Conservation (phyloP, 176 grass and related monocot species). For the Zea luxurians region DNA sequence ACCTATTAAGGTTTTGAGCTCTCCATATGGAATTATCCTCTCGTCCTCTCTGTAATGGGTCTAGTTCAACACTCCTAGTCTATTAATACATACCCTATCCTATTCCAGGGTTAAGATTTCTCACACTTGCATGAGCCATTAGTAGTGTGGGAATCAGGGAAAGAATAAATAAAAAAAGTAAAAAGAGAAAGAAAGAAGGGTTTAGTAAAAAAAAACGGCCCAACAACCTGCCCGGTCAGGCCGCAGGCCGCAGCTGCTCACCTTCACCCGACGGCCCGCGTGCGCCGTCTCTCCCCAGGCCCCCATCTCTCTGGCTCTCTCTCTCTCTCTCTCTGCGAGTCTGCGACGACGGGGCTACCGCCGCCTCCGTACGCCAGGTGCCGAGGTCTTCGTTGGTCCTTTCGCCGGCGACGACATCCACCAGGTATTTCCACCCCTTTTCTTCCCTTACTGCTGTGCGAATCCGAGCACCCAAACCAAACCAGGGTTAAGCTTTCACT, state of each 20-base stretch:
- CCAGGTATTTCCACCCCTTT: not conserved
- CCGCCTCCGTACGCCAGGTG: not conserved
- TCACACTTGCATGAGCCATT: too few species aligned
- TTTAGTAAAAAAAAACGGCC: not conserved
- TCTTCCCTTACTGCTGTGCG: not conserved
- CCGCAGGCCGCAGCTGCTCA: not conserved
- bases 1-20: too few species aligned
- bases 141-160: not conserved
- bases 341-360: not conserved
- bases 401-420: not conserved
- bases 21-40: too few species aligned
- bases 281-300: not conserved
- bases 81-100: too few species aligned
- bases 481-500: not conserved
- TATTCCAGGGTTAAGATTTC: too few species aligned
- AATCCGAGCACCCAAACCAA: not conserved
- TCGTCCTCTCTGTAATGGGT: too few species aligned
- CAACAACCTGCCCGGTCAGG: not conserved
- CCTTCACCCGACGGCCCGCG: not conserved
- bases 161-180: not conserved
- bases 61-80: too few species aligned
- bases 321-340: not conserved
- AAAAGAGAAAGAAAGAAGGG: not conserved
- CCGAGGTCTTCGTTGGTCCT: not conserved
- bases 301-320: not conserved